Conservation (phyloP, 345 rosid genomes). For the Aquilaria yunnanensis region DNA sequence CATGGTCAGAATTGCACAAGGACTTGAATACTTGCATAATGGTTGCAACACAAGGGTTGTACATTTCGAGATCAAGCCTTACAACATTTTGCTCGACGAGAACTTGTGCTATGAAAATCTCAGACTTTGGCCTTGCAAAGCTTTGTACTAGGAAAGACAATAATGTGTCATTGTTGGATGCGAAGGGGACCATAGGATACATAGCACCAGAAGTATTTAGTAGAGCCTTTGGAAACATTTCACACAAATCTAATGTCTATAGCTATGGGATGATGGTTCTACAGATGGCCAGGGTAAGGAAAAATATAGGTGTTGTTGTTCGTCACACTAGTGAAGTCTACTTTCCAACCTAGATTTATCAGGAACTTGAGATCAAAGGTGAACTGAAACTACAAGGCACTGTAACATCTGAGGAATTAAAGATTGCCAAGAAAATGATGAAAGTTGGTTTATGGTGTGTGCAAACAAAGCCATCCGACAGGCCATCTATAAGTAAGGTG, state of each 20-base stretch:
- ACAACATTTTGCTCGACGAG: neutral
- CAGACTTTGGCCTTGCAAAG: constrained; percentile 12
- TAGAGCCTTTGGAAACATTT: too few relatives aligned
- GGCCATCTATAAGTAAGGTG: constrained; percentile 12
- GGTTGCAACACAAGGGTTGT: constrained; percentile 13
- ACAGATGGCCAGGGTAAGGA: neutral
- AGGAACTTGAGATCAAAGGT: constrained; percentile 3
- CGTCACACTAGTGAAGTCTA: constrained; percentile 7
- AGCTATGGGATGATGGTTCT: too few relatives aligned
- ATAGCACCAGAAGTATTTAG: too few relatives aligned
- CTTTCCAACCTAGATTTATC: constrained; percentile 13
- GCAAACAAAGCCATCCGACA: constrained; percentile 7
- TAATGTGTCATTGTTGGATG: constrained; percentile 4
- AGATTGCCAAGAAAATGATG: constrained; percentile 14
- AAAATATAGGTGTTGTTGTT: neutral
- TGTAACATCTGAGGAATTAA: neutral
- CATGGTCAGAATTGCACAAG: constrained; percentile 17
- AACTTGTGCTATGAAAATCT: constrained; percentile 4
- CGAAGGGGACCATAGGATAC: too few relatives aligned
- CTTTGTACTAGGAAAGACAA: constrained; percentile 3
- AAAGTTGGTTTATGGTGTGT: constrained; percentile 15
- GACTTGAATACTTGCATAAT: constrained; percentile 15
- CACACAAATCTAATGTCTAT: too few relatives aligned
- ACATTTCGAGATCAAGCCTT: constrained; percentile 16
- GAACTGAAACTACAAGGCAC: neutral